These are phyloP conservation scores for Nemania diffusa DNA, from an alignment of 2,329 filamentous ascomycete genomes.

Conservation along the genomic window DNA sequence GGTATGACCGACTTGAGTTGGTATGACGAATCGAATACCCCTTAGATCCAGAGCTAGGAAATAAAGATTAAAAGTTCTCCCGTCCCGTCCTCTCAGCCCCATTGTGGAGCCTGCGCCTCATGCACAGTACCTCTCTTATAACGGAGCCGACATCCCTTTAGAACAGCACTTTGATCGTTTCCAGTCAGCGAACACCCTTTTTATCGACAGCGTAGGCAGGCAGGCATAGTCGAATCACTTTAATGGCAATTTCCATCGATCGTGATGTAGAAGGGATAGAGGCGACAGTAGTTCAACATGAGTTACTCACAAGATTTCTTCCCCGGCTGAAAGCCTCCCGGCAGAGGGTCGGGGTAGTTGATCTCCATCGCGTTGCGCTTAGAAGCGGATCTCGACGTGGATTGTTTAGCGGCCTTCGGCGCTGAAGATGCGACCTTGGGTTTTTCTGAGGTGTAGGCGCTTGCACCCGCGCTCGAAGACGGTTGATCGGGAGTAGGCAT, in stretches of 20 bases:
- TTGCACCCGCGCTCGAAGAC: neutral
- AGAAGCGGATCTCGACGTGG: constrained; percentile 23
- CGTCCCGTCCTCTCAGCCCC: neutral
- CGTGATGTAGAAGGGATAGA: neutral
- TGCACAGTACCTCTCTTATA: too few relatives aligned
- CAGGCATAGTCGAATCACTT: neutral
- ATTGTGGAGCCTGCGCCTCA: too few relatives aligned
- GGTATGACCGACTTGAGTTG: neutral
- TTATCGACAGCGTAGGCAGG: too few relatives aligned
- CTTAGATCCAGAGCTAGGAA: neutral
- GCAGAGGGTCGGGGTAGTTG: constrained; percentile 45
- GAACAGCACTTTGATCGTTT: neutral
- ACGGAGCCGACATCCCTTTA: neutral
- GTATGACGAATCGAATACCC: neutral
- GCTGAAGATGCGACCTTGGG: constrained; percentile 11
- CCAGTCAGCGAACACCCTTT: constrained; percentile 12
- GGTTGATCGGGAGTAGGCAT: constrained; percentile 20
- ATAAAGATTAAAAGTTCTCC: neutral
- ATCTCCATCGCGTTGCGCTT: constrained; percentile 36
- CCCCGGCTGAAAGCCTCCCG: constrained; percentile 44
- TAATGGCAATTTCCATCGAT: neutral
- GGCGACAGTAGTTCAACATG: too few relatives aligned
- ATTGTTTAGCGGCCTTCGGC: constrained; percentile 18
- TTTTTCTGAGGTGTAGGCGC: constrained; percentile 17
- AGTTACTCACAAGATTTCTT: constrained; percentile 40